Conservation (phyloP, 805 yeast genomes). For the Nakazawaea molendinolei region DNA sequence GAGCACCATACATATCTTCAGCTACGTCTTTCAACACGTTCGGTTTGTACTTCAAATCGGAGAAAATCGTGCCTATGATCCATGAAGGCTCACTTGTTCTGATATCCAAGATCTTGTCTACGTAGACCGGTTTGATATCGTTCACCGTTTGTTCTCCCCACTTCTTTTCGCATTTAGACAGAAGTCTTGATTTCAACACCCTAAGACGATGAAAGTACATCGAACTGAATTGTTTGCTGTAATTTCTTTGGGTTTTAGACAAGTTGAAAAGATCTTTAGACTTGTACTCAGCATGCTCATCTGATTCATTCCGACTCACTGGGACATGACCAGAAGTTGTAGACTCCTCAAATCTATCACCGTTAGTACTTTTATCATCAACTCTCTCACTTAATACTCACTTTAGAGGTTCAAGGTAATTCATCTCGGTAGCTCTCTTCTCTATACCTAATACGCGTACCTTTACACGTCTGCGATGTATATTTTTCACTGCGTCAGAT, state of each 20-base stretch:
- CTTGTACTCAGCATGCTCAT: conserved; percentile 6
- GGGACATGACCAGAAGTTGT: no score
- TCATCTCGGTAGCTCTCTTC: no score
- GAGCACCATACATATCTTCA: conserved; percentile 43
- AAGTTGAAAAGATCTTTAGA: conserved; percentile 17
- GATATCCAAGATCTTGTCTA: conserved; percentile 55
- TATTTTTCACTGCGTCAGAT: no score
- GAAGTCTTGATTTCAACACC: conserved; percentile 23
- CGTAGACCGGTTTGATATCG: conserved; percentile 22
- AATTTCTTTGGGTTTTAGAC: conserved; percentile 22
- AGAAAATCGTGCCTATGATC: conserved; percentile 81
- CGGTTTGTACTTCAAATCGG: conserved; percentile 81
- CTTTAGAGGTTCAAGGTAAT: neutral
- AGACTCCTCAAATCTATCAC: neutral
- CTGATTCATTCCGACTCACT: no score
- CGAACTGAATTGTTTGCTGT: conserved; percentile 33
- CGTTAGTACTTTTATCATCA: neutral
- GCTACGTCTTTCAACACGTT: conserved; percentile 79
- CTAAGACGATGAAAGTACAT: conserved; percentile 36
- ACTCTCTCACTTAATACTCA: neutral
- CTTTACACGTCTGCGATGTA: no score
- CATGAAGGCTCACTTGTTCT: conserved; percentile 57
- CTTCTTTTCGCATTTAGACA: conserved; percentile 23
- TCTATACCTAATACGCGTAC: no score
- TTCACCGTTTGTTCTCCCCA: conserved; percentile 36